Evolutionary conservation across 139 green algal species (phyloP), one percentile per base, ranked within the genome.

Genomic region (Pedinophyceae sp.): DNA sequence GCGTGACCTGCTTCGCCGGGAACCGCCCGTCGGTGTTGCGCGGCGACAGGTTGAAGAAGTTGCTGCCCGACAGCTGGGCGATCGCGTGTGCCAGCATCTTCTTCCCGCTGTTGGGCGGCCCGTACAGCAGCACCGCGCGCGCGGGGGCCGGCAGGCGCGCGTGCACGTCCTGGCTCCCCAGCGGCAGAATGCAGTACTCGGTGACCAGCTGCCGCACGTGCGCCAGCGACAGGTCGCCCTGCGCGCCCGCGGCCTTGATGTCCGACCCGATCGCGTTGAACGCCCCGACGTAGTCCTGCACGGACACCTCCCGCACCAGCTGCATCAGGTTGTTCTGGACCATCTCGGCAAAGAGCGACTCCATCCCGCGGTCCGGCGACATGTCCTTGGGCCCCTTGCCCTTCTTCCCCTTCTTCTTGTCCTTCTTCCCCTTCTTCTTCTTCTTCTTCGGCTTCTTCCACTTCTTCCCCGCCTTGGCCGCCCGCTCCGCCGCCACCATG

Each of bases 321-420:
- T 67, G 54, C 46, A 91, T 54, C 52, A 94, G 78, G 52, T 73
- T 73, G 22, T 80, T 75, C 23, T 48, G 59, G 2, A 84, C 82
- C 30, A 95, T 77, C 81, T 94, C 84, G 27, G 77, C 74, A 57
- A 84, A 93, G 24, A 95, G 71, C 1, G 69, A 80, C 65, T 94
- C 86, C 22, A 91, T 72, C 50, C 59, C 83, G 48, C 85, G 73
- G 54, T 93, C 86, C 1, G 73, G 78, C 70, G 79, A 64, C 41
- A 62, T 28, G 65, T 95, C 86, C 51, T 89, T 93, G 54, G 75
- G 78, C 64, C 79, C 81, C 57, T 86, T 89, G 26, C 69, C 69
- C 52, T 82, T 76, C 59, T 83, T 82, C 46, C 62, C 66, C 52
- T 69, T 71, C 48, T 74, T 75, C 30, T 64, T 68, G n/a, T 16